Base-by-base conservation (phyloP, 163 green algal species). In the Trebouxia gelatinosa region DNA sequence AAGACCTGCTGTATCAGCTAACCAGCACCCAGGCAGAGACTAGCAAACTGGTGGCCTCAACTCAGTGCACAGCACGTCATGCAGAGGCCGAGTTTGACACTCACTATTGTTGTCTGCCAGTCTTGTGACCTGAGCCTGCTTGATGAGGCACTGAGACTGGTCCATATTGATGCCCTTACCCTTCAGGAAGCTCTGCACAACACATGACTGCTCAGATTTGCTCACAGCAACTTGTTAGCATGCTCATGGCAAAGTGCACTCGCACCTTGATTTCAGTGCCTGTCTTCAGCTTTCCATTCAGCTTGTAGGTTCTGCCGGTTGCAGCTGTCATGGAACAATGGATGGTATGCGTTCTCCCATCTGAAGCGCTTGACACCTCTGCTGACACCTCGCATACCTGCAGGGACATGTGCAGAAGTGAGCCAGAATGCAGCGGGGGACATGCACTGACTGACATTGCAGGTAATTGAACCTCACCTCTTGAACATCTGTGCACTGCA, bases 51-150 rank as follows among this genome's bases (percentile, higher is more conserved):
- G 26, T 66, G 57, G 21, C 19, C 21, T 19, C 26, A 32, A 26
- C 26, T 66, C 1, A 35, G 57, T 3, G 2, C 26, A 32, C 2
- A 31, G 57, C 57, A 66, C 26, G 11, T 2, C 13, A 6, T 9
- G 19, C 11, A 19, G 26, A 35, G 26, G 5, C 11, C 6, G 26
- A 23, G 23, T 7, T 6, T 17, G 37, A 19, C 39, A 43, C 68
- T 62, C 40, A 76, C 68, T 76, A 28, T 76, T 76, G 43, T 59
- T 40, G 23, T 76, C 68, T 46, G 68, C 68, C 23, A 76, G 29
- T 11, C 13, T 62, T 23, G 68, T 76, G 68, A 76, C 46, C 5
- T 76, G 68, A 40, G 68, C 68, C 28, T 76, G 68, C 68, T 38
- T 62, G 28, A 76, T 76, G 13, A 62, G 26, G 68, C 68, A 76